Base-by-base conservation (phyloP, 176 grass and related monocot genomes). In the Oryza rufipogon region DNA sequence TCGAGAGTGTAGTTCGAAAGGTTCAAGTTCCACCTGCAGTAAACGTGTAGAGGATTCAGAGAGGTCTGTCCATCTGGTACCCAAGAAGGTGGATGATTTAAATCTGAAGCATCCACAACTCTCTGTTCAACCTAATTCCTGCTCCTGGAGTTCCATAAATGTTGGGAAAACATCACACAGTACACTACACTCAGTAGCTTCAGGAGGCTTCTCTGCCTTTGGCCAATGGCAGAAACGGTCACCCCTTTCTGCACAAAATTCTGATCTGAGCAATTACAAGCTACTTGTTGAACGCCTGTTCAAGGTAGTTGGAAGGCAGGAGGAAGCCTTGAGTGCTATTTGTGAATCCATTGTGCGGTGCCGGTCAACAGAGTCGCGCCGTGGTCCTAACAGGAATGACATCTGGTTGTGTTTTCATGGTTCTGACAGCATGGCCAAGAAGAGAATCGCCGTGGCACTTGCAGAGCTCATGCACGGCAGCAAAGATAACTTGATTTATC, bases 321-420 rank as follows among this genome's bases (percentile, higher is more conserved):
- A 96, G 75, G 96, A 93, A 90, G 96, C 93, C 12, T 73, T 91
- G 58, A 87, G 88, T 56, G 70, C 82, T 71, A 90, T 99, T 22
- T 91, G 86, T 72, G 48, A 69, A 73, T 86, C 84, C 64, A 83
- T 99, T 60, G 80, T 87, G 33, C 82, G 16, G 73, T 90, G 73
- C 66, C 68, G 48, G 68, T 66, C 84, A 32, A 73, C 30, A 30
- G 82, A 89, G 80, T 89, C 73, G 61, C 44, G 32, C 47, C 88
- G 79, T 25, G 91, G 87, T 61, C 77, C 78, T 80, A 86, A n/a
- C 68, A 87, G 47, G 75, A 90, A 91, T 51, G 91, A 87, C 77
- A 92, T 99, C 68, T 96, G 96, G 96, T 87, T 99, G 41, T 87
- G 81, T 78, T 96, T 99, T 84, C 78, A 89, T 81, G 96, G 96